Conservation (phyloP, 2,329 filamentous ascomycete species). For the Penicillium sp. region DNA sequence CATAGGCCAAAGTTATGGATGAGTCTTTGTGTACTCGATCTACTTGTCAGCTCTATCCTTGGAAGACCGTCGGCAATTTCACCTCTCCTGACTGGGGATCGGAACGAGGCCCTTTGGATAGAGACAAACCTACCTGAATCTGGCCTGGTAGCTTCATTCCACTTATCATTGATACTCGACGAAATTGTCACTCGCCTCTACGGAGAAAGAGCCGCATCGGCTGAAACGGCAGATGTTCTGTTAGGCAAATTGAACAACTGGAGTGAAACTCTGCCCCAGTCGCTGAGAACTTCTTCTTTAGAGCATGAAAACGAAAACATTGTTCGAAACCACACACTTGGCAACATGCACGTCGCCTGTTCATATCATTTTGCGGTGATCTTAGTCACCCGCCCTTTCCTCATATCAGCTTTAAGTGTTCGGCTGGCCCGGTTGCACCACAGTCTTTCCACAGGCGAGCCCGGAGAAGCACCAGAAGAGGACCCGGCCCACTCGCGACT, state of each 20-base stretch:
- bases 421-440: conserved; percentile 32
- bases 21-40: conserved; percentile 52
- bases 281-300: conserved; percentile 24
- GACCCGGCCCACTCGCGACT: conserved; percentile 40
- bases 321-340: conserved; percentile 44
- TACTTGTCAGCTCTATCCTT: conserved; percentile 52
- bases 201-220: conserved; percentile 38
- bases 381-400: conserved; percentile 57
- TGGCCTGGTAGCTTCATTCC: conserved; percentile 45
- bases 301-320: conserved; percentile 19
- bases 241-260: conserved; percentile 49
- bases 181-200: conserved; percentile 49
- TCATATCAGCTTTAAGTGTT: conserved; percentile 53
- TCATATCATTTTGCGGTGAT: conserved; percentile 63
- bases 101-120: conserved; percentile 17
- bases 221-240: conserved; percentile 41
- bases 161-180: conserved; percentile 48
- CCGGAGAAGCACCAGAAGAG: conserved; percentile 22
- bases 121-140: conserved; percentile 13
- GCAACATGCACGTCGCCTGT: conserved; percentile 58
- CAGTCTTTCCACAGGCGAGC: conserved; percentile 21
- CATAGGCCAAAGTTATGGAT: conserved; percentile 48
- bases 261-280: conserved; percentile 48
- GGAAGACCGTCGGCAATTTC: conserved; percentile 44
- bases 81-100: conserved; percentile 30